Evolutionary conservation across 73 alveolate species (phyloP).

Genomic region (Stentor roeselii): DNA sequence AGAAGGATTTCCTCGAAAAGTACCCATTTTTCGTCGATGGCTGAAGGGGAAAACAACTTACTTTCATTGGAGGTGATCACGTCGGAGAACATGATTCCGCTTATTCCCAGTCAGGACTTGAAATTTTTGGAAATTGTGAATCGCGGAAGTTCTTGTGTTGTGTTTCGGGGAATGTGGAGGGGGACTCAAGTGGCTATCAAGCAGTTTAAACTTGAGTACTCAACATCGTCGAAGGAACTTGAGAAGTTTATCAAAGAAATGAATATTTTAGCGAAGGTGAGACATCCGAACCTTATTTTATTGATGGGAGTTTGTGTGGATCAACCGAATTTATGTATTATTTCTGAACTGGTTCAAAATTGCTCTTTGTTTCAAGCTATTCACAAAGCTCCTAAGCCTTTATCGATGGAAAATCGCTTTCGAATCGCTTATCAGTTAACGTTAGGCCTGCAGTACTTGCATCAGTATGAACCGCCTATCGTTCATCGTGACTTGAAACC

Average conservation of each 20-base stretch:
- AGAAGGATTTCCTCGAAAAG: background rate
- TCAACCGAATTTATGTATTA: background rate
- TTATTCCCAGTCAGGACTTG: background rate
- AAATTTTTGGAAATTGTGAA: background rate
- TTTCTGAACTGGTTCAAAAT: slow-evolving; percentile 1
- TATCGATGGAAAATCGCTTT: background rate
- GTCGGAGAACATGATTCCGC: background rate
- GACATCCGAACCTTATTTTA: slow-evolving; percentile 10
- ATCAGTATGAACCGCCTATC: background rate
- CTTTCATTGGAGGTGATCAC: background rate
- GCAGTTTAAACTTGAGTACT: slow-evolving; percentile 6
- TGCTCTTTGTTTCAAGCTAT: slow-evolving; percentile 11
- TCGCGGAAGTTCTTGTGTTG: slow-evolving; percentile 10
- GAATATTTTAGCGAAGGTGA: background rate
- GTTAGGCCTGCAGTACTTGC: slow-evolving; percentile 14
- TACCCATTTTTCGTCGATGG: background rate
- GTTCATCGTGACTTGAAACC: slow-evolving; percentile 19
- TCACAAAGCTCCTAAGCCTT: background rate
- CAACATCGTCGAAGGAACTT: background rate
- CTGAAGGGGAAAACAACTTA: background rate
- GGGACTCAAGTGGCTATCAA: slow-evolving; percentile 21
- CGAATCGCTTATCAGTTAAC: background rate
- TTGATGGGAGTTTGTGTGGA: slow-evolving; percentile 23
- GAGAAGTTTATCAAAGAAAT: slow-evolving; percentile 19
- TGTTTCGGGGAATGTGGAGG: slow-evolving; percentile 13